Evolutionary conservation across 2,329 filamentous ascomycete species (phyloP).

Genomic region (Colletotrichum sansevieriae): DNA sequence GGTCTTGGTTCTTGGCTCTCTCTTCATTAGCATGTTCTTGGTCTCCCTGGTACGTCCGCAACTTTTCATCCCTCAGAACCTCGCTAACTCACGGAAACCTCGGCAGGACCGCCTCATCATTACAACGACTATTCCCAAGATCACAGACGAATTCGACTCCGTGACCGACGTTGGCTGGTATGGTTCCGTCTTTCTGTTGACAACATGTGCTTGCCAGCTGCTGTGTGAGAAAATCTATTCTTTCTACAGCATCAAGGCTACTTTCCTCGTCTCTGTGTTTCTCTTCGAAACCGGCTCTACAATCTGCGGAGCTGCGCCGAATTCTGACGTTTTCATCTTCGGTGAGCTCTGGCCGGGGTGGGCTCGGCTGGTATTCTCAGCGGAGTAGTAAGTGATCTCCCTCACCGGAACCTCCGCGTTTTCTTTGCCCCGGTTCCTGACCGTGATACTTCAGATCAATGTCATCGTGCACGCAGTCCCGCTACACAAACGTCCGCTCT

Average conservation of each 20-base stretch:
- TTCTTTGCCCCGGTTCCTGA: background rate
- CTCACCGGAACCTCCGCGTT: background rate
- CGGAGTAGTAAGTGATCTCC: constrained; percentile 40
- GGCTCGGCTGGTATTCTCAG: constrained; percentile 52
- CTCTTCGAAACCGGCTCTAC: constrained; percentile 49
- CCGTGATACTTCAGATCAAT: constrained; percentile 53
- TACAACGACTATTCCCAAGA: constrained; percentile 52
- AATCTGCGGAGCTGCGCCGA: constrained; percentile 49
- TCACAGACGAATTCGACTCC: constrained; percentile 48
- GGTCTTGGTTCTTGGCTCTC: constrained; percentile 43
- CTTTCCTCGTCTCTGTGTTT: constrained; percentile 44
- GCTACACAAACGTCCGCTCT: constrained; percentile 53
- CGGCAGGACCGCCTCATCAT: constrained; percentile 63
- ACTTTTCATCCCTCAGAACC: background rate
- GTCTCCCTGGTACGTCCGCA: constrained; percentile 43
- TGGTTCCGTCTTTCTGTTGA: constrained; percentile 47
- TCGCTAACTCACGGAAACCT: background rate
- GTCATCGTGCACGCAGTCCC: constrained; percentile 49
- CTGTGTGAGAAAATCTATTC: constrained; percentile 49
- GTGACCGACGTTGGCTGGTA: constrained; percentile 49
- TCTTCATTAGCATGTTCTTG: constrained; percentile 45
- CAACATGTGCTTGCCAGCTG: constrained; percentile 47
- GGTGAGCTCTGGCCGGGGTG: constrained; percentile 53
- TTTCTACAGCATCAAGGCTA: constrained; percentile 45
- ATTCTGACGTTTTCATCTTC: constrained; percentile 51